Evolutionary conservation across 331 rosid species (phyloP), one percentile per base, ranked within the genome.

Genomic region (Quercus tomentella): DNA sequence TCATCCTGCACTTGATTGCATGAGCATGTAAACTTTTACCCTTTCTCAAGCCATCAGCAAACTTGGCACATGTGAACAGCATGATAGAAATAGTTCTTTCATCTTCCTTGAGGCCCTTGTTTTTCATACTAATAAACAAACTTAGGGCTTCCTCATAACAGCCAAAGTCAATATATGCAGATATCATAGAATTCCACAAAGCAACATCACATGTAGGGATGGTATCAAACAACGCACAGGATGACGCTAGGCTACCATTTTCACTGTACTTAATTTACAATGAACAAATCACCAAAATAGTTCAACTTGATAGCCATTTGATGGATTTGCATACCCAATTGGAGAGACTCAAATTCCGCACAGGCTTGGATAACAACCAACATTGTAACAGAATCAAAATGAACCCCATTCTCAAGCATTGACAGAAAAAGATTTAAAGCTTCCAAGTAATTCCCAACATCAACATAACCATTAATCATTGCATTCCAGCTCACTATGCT

Each of bases 161-260:
- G 55, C 72, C 80, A 65, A 57, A 72, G 61, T 65, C 79, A 69
- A 69, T 52, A 80, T 78, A 78, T 11, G 82, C 76, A 68, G 70
- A 55, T 68, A 85, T 61, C 91, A 85, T 81, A 70, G 91, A 88
- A 74, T 88, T 88, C 91, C 91, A 88, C 82, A 88, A 35, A 78
- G 89, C 82, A 61, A 80, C 80, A 73, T 88, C 91, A 33, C 41
- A 74, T 16, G 55, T 72, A 15, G 86, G 76, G 75, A 72, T 25
- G 37, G 69, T 35, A n/a, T 73, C 66, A 73, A 88, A 88, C 45
- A 88, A 68, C 33, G 18, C 61, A 26, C 67, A 37, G 12, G 89
- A 70, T 30, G 74, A 78, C 17, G 81, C 81, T 22, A 88, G 37
- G 72, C 58, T 63, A 61, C 84, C 84, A 23, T 74, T 80, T 49